phyloP scores from a whole-genome alignment of 345 rosid genomes.

The Aethionema arabicum region DNA sequence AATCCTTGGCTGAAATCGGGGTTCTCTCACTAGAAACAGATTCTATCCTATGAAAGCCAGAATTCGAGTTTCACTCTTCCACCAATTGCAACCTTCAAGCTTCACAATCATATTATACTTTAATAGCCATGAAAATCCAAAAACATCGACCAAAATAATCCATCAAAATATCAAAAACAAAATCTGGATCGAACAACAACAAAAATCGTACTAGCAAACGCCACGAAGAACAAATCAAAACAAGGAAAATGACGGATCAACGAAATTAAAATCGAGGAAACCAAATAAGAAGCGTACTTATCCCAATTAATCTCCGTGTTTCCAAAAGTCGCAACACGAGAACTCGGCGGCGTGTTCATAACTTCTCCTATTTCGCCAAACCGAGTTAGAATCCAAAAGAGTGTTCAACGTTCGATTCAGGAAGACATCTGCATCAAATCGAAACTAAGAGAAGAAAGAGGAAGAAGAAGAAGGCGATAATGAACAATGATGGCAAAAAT shows the following conservation, averaged over 20 bases:
- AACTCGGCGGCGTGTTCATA: constrained; percentile 54
- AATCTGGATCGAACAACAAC: constrained; percentile 25
- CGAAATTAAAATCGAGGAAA: neutral
- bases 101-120: neutral
- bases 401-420: constrained; percentile 9
- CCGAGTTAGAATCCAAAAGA: constrained; percentile 4
- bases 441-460: constrained; percentile 2
- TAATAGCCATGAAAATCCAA: neutral
- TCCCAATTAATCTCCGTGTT: constrained; percentile 98
- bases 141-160: constrained; percentile 13
- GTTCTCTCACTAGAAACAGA: constrained; percentile 17
- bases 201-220: constrained; percentile 9
- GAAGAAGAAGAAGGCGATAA: constrained; percentile 13
- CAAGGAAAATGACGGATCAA: neutral
- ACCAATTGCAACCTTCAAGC: constrained; percentile 11
- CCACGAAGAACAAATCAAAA: neutral
- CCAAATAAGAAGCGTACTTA: constrained; percentile 51
- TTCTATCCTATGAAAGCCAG: neutral
- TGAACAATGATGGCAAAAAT: constrained; percentile 26
- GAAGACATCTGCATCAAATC: constrained; percentile 25
- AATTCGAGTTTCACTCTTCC: neutral
- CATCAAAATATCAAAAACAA: constrained; percentile 22
- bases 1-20: constrained; percentile 19
- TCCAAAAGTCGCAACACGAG: constrained; percentile 58
- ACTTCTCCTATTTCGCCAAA: constrained; percentile 24